Evolutionary conservation across 345 rosid genomes (phyloP).

Genomic region (Cardiospermum halicacabum): DNA sequence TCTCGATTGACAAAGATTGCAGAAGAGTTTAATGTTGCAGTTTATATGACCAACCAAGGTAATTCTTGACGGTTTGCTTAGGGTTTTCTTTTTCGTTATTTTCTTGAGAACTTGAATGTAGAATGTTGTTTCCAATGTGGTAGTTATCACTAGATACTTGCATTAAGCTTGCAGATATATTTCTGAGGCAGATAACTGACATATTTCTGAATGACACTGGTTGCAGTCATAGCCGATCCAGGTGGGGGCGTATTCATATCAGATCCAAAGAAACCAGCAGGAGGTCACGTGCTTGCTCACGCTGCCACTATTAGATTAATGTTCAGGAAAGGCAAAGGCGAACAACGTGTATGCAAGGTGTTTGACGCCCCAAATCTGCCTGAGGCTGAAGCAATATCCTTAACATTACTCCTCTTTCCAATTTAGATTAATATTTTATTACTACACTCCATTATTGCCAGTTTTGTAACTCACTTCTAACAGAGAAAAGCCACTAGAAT

Average conservation of each 20-base stretch:
- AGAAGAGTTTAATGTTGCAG: constrained; percentile 91
- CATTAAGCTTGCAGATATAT: not conserved
- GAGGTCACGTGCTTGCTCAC: constrained; percentile 86
- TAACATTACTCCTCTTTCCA: not conserved
- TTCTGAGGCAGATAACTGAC: not conserved
- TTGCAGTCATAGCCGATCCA: constrained; percentile 79
- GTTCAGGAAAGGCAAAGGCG: constrained; percentile 97
- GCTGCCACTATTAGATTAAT: constrained; percentile 80
- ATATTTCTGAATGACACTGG: constrained; percentile 13
- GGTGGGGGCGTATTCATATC: constrained; percentile 87
- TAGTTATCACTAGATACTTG: not conserved
- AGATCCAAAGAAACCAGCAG: constrained; percentile 87
- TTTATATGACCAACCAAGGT: constrained; percentile 95
- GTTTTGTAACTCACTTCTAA: no score
- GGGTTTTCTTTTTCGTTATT: not conserved
- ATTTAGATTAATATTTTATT: not conserved
- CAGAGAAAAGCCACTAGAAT: not conserved
- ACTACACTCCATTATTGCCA: no score
- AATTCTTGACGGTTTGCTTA: not conserved
- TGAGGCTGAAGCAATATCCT: constrained; percentile 97
- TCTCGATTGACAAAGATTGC: constrained; percentile 76
- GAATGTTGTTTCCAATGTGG: not conserved
- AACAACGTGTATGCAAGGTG: constrained; percentile 81
- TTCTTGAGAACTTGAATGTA: not conserved
- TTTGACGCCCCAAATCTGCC: constrained; percentile 93